phyloP scores from a whole-genome alignment of 2,329 filamentous ascomycete species.

The Chaetomium strumarium region DNA sequence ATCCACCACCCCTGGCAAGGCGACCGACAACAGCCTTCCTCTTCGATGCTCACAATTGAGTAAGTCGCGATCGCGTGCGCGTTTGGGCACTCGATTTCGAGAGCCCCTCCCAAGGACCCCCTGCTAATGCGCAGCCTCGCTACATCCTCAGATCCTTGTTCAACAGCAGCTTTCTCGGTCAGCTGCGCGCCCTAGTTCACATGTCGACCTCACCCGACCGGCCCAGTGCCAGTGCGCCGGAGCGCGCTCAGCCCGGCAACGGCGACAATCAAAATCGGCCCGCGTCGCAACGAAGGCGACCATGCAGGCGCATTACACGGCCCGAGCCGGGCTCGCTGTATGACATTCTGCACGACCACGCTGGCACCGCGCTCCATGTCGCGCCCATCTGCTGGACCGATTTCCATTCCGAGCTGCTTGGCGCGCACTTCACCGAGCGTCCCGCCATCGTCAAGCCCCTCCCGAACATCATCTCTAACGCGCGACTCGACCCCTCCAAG shows the following conservation, averaged over 20 bases:
- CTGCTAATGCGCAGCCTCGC: conserved; percentile 13
- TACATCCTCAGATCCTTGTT: conserved; percentile 22
- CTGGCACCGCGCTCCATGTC: conserved; percentile 43
- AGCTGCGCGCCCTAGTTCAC: conserved; percentile 26
- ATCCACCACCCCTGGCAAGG: conserved; percentile 8
- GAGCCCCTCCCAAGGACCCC: background rate
- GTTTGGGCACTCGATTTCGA: background rate
- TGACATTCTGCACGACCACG: conserved; percentile 45
- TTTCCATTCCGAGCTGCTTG: conserved; percentile 42
- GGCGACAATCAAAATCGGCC: background rate
- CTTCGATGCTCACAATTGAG: conserved; percentile 25
- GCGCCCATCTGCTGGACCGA: conserved; percentile 53
- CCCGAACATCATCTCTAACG: conserved; percentile 26
- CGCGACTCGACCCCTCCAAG: conserved; percentile 32
- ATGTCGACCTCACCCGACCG: conserved; percentile 23
- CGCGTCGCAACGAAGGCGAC: conserved; percentile 1
- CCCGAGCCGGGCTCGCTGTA: conserved; percentile 46
- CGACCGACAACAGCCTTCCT: conserved; percentile 6
- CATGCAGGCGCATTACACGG: conserved; percentile 31
- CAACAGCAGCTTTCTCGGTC: conserved; percentile 24
- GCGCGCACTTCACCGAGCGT: conserved; percentile 40
- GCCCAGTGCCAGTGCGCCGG: conserved; percentile 4
- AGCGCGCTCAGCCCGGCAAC: conserved; percentile 2
- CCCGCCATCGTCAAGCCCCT: conserved; percentile 38
- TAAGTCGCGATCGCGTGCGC: conserved; percentile 17